Base-by-base conservation (phyloP, 192 early-diverging fungal genomes). In the Podila epicladia region DNA sequence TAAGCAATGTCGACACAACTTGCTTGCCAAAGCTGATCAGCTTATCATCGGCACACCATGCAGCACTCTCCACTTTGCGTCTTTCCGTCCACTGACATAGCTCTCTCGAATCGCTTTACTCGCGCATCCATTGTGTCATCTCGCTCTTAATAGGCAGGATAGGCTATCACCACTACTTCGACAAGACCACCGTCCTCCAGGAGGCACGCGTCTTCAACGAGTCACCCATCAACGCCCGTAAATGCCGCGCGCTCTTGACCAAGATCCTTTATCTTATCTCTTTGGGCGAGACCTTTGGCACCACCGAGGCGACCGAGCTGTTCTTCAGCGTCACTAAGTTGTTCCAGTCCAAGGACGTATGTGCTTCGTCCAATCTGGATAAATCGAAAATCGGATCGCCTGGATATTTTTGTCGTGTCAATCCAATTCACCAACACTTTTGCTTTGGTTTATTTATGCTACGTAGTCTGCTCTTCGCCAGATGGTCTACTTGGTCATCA, bases 251-350 rank as follows among this genome's bases (percentile, higher is more conserved):
- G 38, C 87, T 97, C 37, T 83, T 99, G 57, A 97, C 97, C 49
- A 97, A 97, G 83, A 95, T 99, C 37, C 88, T 95, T 49, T 98
- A 96, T 73, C 87, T 99, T 71, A 88, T 98, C 35, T 96, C 95
- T 72, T 90, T 96, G 69, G 93, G 93, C 7, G 95, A 98, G 82
- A 85, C 88, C 17, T 96, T 98, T 82, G 89, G 89, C 66, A 94
- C 95, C n/a, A 90, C 88, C n/a, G 98, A 98, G 85, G 98, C 98
- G 2, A 99, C 98, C 8, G 94, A 99, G 74, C 89, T 97, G 24
- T 99, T 99, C 83, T 99, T 99, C 78, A 95, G 93, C 75, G 95
- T 98, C 67, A 98, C 96, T 26, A 97, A 97, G 88, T 91, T 99
- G 70, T 99, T 99, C 85, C 97, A 98, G 87, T 92, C 90, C 71